phyloP scores from a whole-genome alignment of 2,329 filamentous ascomycete species.

The Neonectria punicea region DNA sequence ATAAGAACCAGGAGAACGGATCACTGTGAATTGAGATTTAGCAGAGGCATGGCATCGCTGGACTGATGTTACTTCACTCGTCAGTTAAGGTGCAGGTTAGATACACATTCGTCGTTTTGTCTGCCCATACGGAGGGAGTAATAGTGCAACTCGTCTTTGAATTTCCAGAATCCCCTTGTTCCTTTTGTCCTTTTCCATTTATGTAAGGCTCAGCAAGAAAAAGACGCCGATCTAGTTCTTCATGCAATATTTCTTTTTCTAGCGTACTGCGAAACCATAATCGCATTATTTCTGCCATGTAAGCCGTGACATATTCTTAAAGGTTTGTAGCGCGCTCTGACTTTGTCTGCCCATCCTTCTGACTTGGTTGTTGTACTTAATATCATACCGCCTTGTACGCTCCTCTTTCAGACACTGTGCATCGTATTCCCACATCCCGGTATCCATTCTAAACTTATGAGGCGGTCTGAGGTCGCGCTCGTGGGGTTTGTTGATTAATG shows the following conservation, averaged over 20 bases:
- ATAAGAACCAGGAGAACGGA: slow-evolving; percentile 42
- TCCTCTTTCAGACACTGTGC: too few relatives aligned
- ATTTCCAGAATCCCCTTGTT: background rate
- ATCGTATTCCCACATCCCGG: too few relatives aligned
- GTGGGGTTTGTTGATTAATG: background rate
- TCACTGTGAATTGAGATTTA: slow-evolving; percentile 41
- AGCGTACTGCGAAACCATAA: background rate
- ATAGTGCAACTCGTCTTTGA: background rate
- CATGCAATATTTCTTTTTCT: background rate
- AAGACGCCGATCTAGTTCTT: too few relatives aligned
- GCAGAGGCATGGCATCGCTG: slow-evolving; percentile 29
- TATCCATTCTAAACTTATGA: too few relatives aligned
- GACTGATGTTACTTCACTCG: slow-evolving; percentile 33
- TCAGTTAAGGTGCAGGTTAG: background rate
- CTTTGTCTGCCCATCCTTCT: too few relatives aligned
- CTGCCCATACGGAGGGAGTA: background rate
- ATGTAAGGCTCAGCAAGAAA: background rate
- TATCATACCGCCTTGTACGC: too few relatives aligned
- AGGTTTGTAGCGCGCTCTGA: too few relatives aligned
- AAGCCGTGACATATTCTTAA: background rate
- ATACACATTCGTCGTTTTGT: background rate
- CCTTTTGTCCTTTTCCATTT: background rate
- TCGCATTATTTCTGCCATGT: background rate
- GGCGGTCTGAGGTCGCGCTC: background rate
- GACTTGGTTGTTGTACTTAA: too few relatives aligned